Evolutionary conservation across 495 filamentous ascomycete genomes (phyloP), one percentile per base, ranked within the genome.

Genomic region (Penicillium robsamsonii): DNA sequence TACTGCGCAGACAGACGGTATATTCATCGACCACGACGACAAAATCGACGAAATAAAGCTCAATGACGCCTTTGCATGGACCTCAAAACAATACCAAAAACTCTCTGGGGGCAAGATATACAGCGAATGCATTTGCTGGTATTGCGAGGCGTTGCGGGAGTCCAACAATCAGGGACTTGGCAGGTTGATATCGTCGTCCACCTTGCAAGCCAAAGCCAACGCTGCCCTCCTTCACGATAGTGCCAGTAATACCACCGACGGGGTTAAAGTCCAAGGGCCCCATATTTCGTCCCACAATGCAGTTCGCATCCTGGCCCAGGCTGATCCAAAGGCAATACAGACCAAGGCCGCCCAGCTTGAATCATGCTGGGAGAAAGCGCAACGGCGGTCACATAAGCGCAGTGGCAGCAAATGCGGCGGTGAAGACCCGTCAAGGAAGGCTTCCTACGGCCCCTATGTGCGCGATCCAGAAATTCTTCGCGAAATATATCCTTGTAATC

Each of bases 51-150:
- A 89, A 53, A 73, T 64, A 40, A 73, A 72, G 20, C 77, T 95
- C 27, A 82, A 79, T 46, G 71, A 72, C 13, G 77, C 78, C 41
- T 93, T 95, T 59, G 83, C 84, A 64, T 90, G 87, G 85, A 96
- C 92, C 0, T 81, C 75, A 67, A 86, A 84, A 61, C 70, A 64
- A 11, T 96, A 91, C 67, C 78, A 86, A 60, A 81, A 85, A 33
- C 58, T 67, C 38, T 75, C 70, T 17, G 85, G 77, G 61, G 73
- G 76, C 8, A 80, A 87, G 55, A 79, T 88, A 25, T 96, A 94
- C 69, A 87, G 81, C 29, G 87, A 90, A 69, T 96, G 91, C 65
- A 91, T 85, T 4, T 96, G 91, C 71, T 96, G 91, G 90, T 92
- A 91, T 67, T 96, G 91, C 73, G 90, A 94, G 76, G 83, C 86